These are phyloP conservation scores for Cetradonia linearis DNA, from an alignment of 495 filamentous ascomycete species.

Conservation along the genomic window DNA sequence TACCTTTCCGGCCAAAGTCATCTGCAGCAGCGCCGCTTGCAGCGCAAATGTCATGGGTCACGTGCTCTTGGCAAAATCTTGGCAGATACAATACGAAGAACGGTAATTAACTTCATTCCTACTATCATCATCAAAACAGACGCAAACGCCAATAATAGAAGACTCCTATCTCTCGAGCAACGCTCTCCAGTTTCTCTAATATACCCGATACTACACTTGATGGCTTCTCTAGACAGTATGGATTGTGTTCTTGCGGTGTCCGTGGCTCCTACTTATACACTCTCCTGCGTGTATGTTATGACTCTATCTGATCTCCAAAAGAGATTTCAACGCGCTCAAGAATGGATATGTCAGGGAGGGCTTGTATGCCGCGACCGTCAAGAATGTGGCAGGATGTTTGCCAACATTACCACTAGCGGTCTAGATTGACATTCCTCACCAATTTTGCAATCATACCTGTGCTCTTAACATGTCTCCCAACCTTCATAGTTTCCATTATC, in stretches of 20 bases:
- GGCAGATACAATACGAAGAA: neutral
- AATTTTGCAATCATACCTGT: neutral
- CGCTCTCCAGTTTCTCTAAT: neutral
- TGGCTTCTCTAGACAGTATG: neutral
- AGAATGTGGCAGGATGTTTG: constrained; percentile 3
- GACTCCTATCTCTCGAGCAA: neutral
- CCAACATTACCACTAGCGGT: neutral
- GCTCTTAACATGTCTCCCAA: neutral
- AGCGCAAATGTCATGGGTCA: neutral
- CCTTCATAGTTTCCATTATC: neutral
- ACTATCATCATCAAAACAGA: neutral
- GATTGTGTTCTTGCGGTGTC: neutral
- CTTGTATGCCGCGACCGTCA: neutral
- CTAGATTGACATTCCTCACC: constrained; percentile 5
- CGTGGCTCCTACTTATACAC: neutral
- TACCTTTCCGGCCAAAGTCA: neutral
- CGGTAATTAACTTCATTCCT: neutral
- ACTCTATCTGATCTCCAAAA: neutral
- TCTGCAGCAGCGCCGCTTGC: neutral
- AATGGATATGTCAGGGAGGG: neutral
- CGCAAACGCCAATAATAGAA: neutral
- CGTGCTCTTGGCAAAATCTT: neutral
- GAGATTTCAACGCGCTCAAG: neutral
- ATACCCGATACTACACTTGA: neutral
- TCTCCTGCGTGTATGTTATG: neutral